Conservation (phyloP, 2,329 filamentous ascomycete genomes). For the Hansfordia pulvinata region DNA sequence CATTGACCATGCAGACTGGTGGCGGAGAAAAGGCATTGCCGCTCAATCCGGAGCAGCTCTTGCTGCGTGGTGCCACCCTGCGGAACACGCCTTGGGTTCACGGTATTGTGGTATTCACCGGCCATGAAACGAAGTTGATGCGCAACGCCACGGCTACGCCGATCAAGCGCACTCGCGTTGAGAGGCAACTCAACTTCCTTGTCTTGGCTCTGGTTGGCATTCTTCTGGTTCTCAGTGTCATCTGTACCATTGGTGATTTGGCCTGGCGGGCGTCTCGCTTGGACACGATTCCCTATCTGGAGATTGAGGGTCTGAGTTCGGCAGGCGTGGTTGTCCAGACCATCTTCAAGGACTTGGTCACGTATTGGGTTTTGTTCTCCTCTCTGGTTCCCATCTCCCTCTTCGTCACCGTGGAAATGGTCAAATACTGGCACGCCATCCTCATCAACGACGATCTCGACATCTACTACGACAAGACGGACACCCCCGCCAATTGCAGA, state of each 20-base stretch:
- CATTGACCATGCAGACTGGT: constrained; percentile 77
- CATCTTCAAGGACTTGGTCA: constrained; percentile 90
- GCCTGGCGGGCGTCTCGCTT: constrained; percentile 56
- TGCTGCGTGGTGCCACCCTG: constrained; percentile 84
- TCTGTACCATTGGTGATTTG: constrained; percentile 85
- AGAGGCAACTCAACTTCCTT: constrained; percentile 83
- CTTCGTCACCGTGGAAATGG: constrained; percentile 92
- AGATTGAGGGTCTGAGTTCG: constrained; percentile 46
- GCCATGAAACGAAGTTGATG: constrained; percentile 98
- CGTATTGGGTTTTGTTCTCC: constrained; percentile 97
- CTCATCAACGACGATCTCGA: constrained; percentile 96
- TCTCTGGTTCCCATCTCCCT: constrained; percentile 94
- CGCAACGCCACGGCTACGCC: constrained; percentile 92
- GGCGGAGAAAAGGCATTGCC: constrained; percentile 89
- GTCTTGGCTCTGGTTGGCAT: constrained; percentile 84
- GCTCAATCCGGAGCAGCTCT: constrained; percentile 79
- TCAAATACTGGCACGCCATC: constrained; percentile 97
- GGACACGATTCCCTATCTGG: constrained; percentile 57
- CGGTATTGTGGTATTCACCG: constrained; percentile 90
- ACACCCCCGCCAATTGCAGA: constrained; percentile 89
- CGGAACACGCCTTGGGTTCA: constrained; percentile 97
- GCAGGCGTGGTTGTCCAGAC: constrained; percentile 48
- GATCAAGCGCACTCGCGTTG: constrained; percentile 94
- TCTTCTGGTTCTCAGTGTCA: constrained; percentile 69
- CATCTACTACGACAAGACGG: constrained; percentile 92